These are phyloP conservation scores for Alternaria incomplexa DNA, from an alignment of 2,329 filamentous ascomycete genomes.

Conservation along the genomic window DNA sequence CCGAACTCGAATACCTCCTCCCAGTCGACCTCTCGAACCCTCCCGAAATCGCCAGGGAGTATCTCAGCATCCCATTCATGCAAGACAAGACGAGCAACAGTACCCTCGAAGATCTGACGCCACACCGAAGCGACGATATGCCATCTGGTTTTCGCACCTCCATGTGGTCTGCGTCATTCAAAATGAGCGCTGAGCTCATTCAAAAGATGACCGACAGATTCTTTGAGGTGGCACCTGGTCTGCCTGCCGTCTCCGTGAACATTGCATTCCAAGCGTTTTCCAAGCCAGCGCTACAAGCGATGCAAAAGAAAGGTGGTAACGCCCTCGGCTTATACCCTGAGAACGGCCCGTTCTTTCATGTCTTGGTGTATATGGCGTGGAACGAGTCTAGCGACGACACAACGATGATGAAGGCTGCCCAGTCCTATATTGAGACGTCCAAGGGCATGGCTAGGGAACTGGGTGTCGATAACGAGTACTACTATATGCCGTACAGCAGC, in stretches of 20 bases:
- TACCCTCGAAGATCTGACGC: background rate
- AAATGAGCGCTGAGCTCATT: background rate
- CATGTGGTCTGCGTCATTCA: background rate
- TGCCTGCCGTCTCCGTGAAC: background rate
- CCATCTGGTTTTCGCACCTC: background rate
- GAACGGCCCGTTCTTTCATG: background rate
- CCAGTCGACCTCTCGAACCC: background rate
- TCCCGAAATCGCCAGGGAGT: background rate
- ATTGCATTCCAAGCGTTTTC: background rate
- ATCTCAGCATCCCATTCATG: background rate
- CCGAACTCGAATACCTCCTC: background rate
- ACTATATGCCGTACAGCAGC: background rate
- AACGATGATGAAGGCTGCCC: background rate
- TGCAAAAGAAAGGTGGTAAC: background rate
- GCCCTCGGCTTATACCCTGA: background rate
- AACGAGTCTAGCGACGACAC: background rate
- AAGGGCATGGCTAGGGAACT: background rate
- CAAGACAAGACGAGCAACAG: background rate
- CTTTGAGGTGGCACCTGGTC: background rate
- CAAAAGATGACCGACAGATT: background rate
- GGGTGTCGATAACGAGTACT: background rate
- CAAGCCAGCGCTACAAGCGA: background rate
- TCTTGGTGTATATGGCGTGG: background rate
- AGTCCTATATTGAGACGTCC: background rate
- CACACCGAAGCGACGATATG: background rate